Evolutionary conservation across 306 rosid species (phyloP).

Genomic region (Acmispon strigosus): DNA sequence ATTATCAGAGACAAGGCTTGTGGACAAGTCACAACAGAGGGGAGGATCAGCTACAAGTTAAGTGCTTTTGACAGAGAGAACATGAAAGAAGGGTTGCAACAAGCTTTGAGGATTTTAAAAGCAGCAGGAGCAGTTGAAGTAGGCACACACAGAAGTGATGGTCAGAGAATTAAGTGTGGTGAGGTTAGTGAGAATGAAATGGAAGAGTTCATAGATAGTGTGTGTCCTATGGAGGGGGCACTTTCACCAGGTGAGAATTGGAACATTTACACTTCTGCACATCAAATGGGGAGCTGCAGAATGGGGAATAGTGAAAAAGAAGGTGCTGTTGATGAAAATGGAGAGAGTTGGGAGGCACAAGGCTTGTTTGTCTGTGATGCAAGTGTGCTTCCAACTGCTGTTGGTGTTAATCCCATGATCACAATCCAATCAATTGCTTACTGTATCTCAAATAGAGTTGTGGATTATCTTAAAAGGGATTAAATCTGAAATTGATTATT

Average conservation of each 20-base stretch:
- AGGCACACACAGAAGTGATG: constrained; percentile 40
- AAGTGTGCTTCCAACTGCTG: constrained; percentile 68
- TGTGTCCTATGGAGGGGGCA: constrained; percentile 35
- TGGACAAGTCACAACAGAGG: constrained; percentile 48
- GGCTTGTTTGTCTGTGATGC: constrained; percentile 67
- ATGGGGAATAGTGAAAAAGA: constrained; percentile 61
- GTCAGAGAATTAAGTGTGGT: constrained; percentile 23
- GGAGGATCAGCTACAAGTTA: constrained; percentile 37
- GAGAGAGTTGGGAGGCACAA: constrained; percentile 79
- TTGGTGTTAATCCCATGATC: constrained; percentile 88
- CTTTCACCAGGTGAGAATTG: constrained; percentile 38
- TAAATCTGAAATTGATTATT: not conserved
- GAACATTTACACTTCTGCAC: constrained; percentile 49
- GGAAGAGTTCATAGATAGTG: constrained; percentile 26
- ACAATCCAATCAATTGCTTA: constrained; percentile 70
- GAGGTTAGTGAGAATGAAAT: constrained; percentile 4
- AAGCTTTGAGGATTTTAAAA: constrained; percentile 25
- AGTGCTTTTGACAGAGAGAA: constrained; percentile 16
- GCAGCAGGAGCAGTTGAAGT: constrained; percentile 36
- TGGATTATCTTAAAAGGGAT: not conserved
- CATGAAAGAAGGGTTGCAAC: constrained; percentile 23
- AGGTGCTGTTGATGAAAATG: constrained; percentile 63
- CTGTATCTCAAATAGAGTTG: constrained; percentile 27
- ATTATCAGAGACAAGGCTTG: constrained; percentile 54
- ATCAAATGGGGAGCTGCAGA: constrained; percentile 85